Evolutionary conservation across 495 filamentous ascomycete genomes (phyloP).

Genomic region (Neurospora sp.): DNA sequence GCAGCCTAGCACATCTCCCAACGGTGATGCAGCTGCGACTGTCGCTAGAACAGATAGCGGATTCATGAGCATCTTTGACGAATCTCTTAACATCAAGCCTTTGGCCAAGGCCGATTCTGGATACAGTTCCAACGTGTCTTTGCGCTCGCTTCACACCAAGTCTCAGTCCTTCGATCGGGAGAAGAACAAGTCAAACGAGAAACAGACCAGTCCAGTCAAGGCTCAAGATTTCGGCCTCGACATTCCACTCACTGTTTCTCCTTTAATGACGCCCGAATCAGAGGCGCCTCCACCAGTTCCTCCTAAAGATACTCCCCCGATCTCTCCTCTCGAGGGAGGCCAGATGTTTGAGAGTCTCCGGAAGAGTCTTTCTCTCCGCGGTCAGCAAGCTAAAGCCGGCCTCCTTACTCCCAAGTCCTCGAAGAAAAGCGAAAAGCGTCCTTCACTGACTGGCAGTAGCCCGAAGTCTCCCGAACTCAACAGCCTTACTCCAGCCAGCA

Average conservation of each 20-base stretch:
- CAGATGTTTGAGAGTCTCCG: neutral
- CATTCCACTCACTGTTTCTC: neutral
- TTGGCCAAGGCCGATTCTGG: slow-evolving; percentile 47
- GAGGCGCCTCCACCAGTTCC: slow-evolving; percentile 22
- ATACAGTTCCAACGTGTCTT: slow-evolving; percentile 44
- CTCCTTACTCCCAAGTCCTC: neutral
- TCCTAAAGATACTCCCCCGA: slow-evolving; percentile 15
- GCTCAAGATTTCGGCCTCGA: slow-evolving; percentile 1
- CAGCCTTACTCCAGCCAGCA: slow-evolving; percentile 17
- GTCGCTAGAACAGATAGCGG: slow-evolving; percentile 35
- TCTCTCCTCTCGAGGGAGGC: slow-evolving; percentile 1
- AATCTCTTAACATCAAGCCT: slow-evolving; percentile 23
- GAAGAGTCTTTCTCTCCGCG: slow-evolving; percentile 1
- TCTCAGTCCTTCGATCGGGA: slow-evolving; percentile 3
- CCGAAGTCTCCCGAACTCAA: slow-evolving; percentile 13
- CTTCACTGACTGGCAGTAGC: neutral
- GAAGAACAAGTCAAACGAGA: slow-evolving; percentile 1
- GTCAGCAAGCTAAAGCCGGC: neutral
- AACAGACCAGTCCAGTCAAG: slow-evolving; percentile 1
- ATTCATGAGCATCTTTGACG: slow-evolving; percentile 28
- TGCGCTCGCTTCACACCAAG: slow-evolving; percentile 32
- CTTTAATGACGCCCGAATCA: slow-evolving; percentile 3
- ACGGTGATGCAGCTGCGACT: slow-evolving; percentile 3
- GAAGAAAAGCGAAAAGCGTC: neutral
- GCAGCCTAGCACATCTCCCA: slow-evolving; percentile 4